These are phyloP conservation scores for Euphorbia celastroides DNA, from an alignment of 441 rosid species.

Conservation along the genomic window DNA sequence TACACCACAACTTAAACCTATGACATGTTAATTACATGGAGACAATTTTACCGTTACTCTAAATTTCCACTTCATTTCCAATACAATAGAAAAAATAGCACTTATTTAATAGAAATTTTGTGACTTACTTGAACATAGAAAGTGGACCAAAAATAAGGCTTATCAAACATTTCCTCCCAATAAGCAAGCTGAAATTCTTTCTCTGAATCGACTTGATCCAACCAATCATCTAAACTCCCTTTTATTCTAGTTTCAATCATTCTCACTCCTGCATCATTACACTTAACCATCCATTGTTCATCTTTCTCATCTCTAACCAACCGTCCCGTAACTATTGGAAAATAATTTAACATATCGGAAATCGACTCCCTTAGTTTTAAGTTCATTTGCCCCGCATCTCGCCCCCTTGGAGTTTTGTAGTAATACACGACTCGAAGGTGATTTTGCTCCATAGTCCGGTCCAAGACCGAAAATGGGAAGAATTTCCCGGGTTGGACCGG, in stretches of 20 bases:
- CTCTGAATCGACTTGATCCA: slow-evolving; percentile 38
- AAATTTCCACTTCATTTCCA: no score
- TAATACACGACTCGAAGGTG: slow-evolving; percentile 46
- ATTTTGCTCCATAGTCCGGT: slow-evolving; percentile 55
- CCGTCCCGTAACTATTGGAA: slow-evolving; percentile 52
- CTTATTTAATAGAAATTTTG: no score
- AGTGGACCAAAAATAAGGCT: slow-evolving; percentile 68
- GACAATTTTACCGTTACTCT: no score
- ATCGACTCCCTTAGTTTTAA: slow-evolving; percentile 42
- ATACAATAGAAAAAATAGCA: no score
- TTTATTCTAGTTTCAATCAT: slow-evolving; percentile 49
- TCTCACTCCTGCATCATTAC: slow-evolving; percentile 70
- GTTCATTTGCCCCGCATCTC: slow-evolving; percentile 37
- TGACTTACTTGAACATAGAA: slow-evolving; percentile 54
- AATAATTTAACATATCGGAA: slow-evolving; percentile 38
- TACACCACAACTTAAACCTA: no score
- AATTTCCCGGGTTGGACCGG: slow-evolving; percentile 36
- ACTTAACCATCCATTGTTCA: slow-evolving; percentile 47
- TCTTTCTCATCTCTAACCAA: slow-evolving; percentile 31
- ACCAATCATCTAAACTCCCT: slow-evolving; percentile 59
- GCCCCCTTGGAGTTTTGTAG: slow-evolving; percentile 17
- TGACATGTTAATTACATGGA: no score
- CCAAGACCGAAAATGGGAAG: slow-evolving; percentile 46
- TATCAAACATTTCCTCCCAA: slow-evolving; percentile 60
- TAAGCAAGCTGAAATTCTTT: slow-evolving; percentile 53